Evolutionary conservation across 345 rosid genomes (phyloP), one percentile per base, ranked within the genome.

Genomic region (Euphorbia pulcherrima): DNA sequence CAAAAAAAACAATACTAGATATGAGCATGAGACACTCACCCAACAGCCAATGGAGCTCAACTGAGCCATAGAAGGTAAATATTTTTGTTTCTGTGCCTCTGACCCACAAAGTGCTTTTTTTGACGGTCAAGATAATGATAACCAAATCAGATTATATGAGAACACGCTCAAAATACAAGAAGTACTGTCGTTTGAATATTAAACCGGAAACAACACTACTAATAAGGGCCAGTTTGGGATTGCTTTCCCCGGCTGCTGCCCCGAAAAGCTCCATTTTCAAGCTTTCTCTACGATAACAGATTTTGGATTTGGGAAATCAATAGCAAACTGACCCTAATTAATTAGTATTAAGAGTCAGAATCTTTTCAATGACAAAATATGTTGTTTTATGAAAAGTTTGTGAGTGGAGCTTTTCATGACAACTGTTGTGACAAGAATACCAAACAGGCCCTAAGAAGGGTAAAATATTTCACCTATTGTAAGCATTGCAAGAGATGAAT

Each of bases 401-500:
- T n/a, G n/a, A n/a, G n/a, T n/a, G n/a, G n/a, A n/a, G n/a, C n/a
- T n/a, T n/a, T n/a, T n/a, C n/a, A n/a, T n/a, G n/a, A n/a, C n/a
- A n/a, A n/a, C n/a, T n/a, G n/a, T n/a, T n/a, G n/a, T n/a, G n/a
- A n/a, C n/a, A n/a, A n/a, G n/a, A n/a, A n/a, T n/a, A n/a, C n/a
- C n/a, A n/a, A n/a, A n/a, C n/a, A n/a, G n/a, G n/a, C n/a, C n/a
- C n/a, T n/a, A 23, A 10, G 5, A 21, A 53, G 14, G 27, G 57
- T 27, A 5, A 53, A 63, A 74, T 68, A 77, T 56, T 83, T 77
- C 69, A 91, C 97, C 96, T 53, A 95, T 92, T n/a, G 92, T 92
- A 51, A 95, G 97, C 99, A 95, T 92, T 40, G 83, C 97, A 76
- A 95, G 69, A 70, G 93, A 88, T 47, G 92, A 85, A 77, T 90